Conservation (phyloP, 78 protist species). For the Protostelium mycophagum region DNA sequence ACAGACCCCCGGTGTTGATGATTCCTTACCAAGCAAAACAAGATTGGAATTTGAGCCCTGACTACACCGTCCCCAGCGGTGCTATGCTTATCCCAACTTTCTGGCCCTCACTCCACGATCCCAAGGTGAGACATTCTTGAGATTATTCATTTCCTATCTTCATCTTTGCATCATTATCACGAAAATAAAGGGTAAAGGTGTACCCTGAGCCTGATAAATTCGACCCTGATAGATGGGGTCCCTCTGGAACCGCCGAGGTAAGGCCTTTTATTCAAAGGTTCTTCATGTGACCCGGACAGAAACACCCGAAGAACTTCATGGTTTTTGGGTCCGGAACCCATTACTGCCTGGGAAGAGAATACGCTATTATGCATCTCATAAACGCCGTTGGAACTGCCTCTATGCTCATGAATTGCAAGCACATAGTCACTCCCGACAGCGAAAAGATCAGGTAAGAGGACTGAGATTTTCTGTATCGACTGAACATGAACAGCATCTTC, state of each 20-base stretch:
- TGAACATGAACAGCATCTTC: not conserved
- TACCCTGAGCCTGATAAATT: not conserved
- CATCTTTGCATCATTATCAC: slow-evolving; percentile 26
- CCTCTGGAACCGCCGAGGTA: slow-evolving; percentile 21
- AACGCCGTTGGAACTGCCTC: slow-evolving; percentile 42
- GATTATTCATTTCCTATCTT: slow-evolving; percentile 37
- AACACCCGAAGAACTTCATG: not conserved
- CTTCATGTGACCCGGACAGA: slow-evolving; percentile 12
- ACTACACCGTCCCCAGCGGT: slow-evolving; percentile 55
- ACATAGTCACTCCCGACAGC: slow-evolving; percentile 40
- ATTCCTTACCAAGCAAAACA: slow-evolving; percentile 53
- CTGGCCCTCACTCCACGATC: slow-evolving; percentile 57
- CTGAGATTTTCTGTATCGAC: not conserved
- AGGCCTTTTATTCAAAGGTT: slow-evolving; percentile 28
- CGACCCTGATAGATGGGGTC: not conserved
- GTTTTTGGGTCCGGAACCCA: slow-evolving; percentile 45
- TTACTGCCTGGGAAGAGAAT: slow-evolving; percentile 63
- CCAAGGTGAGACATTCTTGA: too few relatives aligned
- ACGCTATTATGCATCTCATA: slow-evolving; percentile 66
- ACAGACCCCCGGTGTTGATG: slow-evolving; percentile 78
- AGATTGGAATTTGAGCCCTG: slow-evolving; percentile 42
- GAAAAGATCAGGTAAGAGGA: slow-evolving; percentile 35
- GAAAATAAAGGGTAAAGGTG: too few relatives aligned
- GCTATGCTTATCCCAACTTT: slow-evolving; percentile 69
- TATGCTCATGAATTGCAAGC: slow-evolving; percentile 34